Evolutionary conservation across 768 basidiomycete species (phyloP).

Genomic region (Imleria badia): DNA sequence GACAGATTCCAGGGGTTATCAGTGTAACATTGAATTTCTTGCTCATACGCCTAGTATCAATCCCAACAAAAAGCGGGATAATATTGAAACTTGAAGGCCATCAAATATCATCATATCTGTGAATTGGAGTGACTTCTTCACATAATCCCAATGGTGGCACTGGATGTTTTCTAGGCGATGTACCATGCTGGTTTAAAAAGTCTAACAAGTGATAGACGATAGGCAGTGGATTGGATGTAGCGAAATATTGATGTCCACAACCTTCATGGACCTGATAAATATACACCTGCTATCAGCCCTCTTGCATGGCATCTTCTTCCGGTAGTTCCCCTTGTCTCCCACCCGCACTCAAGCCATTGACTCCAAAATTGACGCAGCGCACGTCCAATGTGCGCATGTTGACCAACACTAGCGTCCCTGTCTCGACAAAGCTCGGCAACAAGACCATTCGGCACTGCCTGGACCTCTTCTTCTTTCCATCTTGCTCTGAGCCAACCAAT

Average conservation of each 20-base stretch:
- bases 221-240: neutral
- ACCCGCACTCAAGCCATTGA: conserved; percentile 35
- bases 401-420: conserved; percentile 75
- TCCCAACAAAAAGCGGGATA: too few relatives aligned
- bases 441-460: conserved; percentile 70
- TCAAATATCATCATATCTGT: too few relatives aligned
- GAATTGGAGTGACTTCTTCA: too few relatives aligned
- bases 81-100: too few relatives aligned
- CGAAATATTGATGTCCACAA: neutral
- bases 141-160: too few relatives aligned
- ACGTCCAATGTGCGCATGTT: conserved; percentile 77
- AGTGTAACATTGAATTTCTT: too few relatives aligned
- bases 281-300: conserved; percentile 15
- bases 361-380: conserved; percentile 56
- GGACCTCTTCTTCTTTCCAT: conserved; percentile 22
- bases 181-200: neutral
- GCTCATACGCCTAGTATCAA: too few relatives aligned
- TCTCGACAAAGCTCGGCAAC: conserved; percentile 77
- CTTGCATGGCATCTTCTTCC: conserved; percentile 23
- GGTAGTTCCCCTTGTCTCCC: conserved; percentile 9
- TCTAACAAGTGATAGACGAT: neutral
- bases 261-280: neutral
- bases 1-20: too few relatives aligned
- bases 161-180: too few relatives aligned
- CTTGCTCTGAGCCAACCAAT: conserved; percentile 47